Evolutionary conservation across 176 grass and related monocot genomes (phyloP).

Genomic region (Alloteropsis semialata): DNA sequence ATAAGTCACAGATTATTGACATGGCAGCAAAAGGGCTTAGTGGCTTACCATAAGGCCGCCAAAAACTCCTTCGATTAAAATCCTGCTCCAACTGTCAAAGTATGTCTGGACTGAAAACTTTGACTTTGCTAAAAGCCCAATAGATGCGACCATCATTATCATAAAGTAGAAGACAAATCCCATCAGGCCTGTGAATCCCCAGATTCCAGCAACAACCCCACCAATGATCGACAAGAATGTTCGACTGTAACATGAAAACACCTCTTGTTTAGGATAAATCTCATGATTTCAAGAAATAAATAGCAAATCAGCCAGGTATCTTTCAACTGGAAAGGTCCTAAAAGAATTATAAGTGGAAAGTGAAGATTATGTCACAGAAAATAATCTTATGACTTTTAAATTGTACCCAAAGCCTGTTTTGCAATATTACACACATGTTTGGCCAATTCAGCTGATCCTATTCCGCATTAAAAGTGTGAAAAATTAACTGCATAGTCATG

Average conservation of each 20-base stretch:
- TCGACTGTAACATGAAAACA: constrained; percentile 49
- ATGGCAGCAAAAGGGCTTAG: constrained; percentile 18
- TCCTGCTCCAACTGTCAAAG: constrained; percentile 85
- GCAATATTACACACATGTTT: neutral
- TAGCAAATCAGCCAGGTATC: neutral
- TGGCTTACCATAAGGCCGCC: constrained; percentile 86
- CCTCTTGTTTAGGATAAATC: constrained; percentile 12
- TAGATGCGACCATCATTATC: constrained; percentile 65
- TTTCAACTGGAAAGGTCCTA: neutral
- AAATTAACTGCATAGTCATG: neutral
- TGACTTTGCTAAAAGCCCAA: constrained; percentile 67
- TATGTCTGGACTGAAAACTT: constrained; percentile 79
- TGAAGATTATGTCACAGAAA: neutral
- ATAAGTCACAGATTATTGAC: constrained; percentile 1
- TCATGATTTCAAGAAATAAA: neutral
- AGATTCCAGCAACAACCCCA: constrained; percentile 88
- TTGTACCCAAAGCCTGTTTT: neutral
- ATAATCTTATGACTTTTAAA: neutral
- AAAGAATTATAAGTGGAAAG: neutral
- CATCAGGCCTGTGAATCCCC: constrained; percentile 79
- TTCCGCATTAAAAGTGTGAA: neutral
- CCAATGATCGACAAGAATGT: constrained; percentile 92
- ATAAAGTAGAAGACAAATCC: constrained; percentile 91
- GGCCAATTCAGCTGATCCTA: neutral
- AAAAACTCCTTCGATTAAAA: constrained; percentile 82